Base-by-base conservation (phyloP, 192 early-diverging fungal genomes). In the Chytriomyces sp. region DNA sequence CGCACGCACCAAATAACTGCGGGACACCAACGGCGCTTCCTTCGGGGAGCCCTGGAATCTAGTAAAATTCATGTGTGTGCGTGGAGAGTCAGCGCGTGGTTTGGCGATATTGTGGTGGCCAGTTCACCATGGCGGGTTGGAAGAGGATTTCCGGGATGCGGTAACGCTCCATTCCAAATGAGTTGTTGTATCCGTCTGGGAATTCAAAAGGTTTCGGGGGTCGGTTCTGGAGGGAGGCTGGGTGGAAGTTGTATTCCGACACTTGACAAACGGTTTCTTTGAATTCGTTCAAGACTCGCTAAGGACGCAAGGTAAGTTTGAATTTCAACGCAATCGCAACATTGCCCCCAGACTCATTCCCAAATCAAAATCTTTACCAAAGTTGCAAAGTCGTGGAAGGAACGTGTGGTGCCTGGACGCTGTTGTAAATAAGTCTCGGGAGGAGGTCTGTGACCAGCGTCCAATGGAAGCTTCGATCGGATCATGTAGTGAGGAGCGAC, bases 151-250 rank as follows among this genome's bases (percentile, higher is more conserved):
- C 98, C 1, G 96, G 91, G 19, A 91, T 64, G 60, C 85, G 82
- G 75, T 88, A 99, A 36, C 96, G 86, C 70, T 93, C 87, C 8
- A 86, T 61, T 37, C 93, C 93, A 75, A 94, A 91, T 5, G 85
- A 81, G 64, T 89, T 78, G 72, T 95, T 98, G 80, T 91, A 98
- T 30, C 98, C 98, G 68, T 95, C 90, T 26, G 98, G 91, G 64
- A 99, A 95, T 82, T 99, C 98, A 72, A 91, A 98, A 30, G 90
- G 84, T 78, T 94, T 95, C 53, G 81, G 84, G 36, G 96, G 92
- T 40, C 91, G 86, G 25, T 61, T 40, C 12, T 17, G n/a, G 44
- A 73, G 30, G 37, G 31, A 54, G 90, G 78, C 74, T 81, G 92
- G 90, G 71, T 92, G 82, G 62, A 85, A 93, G 28, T 81, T 74